Evolutionary conservation across 345 rosid species (phyloP).

Genomic region (Lumnitzera littorea): DNA sequence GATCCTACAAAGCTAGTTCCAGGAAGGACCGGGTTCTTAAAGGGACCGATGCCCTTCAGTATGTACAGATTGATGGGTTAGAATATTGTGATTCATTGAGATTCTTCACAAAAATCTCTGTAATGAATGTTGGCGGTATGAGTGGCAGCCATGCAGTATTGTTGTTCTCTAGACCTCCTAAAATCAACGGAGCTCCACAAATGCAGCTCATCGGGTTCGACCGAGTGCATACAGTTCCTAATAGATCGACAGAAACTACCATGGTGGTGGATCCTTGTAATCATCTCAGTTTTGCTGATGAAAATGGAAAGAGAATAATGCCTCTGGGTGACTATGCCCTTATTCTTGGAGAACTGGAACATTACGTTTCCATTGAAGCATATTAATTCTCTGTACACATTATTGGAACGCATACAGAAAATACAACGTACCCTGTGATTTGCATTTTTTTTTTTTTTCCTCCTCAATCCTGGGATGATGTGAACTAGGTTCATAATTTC

Average conservation of each 20-base stretch:
- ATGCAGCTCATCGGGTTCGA: slow-evolving; percentile 75
- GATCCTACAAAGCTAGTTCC: slow-evolving; percentile 15
- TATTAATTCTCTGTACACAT: neutral
- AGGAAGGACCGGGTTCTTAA: slow-evolving; percentile 31
- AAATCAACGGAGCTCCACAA: slow-evolving; percentile 38
- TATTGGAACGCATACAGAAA: too few species aligned
- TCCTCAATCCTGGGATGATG: too few species aligned
- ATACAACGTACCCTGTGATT: too few species aligned
- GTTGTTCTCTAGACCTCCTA: slow-evolving; percentile 54
- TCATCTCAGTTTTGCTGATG: slow-evolving; percentile 54
- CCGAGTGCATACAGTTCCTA: slow-evolving; percentile 47
- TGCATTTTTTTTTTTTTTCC: too few species aligned
- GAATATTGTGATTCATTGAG: slow-evolving; percentile 43
- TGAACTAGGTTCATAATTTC: too few species aligned
- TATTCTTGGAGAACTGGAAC: slow-evolving; percentile 50
- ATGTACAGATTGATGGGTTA: slow-evolving; percentile 23
- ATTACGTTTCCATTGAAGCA: slow-evolving; percentile 38
- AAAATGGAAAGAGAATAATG: slow-evolving; percentile 49
- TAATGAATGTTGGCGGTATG: slow-evolving; percentile 51
- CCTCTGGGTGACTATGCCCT: slow-evolving; percentile 54
- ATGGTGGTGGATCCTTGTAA: slow-evolving; percentile 65
- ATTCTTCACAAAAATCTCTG: slow-evolving; percentile 38
- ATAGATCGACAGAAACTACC: slow-evolving; percentile 30
- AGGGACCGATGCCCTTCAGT: slow-evolving; percentile 21
- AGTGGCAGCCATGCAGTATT: slow-evolving; percentile 71